These are phyloP conservation scores for Leccinum subgranulosum DNA, from an alignment of 768 basidiomycete species.

Conservation along the genomic window DNA sequence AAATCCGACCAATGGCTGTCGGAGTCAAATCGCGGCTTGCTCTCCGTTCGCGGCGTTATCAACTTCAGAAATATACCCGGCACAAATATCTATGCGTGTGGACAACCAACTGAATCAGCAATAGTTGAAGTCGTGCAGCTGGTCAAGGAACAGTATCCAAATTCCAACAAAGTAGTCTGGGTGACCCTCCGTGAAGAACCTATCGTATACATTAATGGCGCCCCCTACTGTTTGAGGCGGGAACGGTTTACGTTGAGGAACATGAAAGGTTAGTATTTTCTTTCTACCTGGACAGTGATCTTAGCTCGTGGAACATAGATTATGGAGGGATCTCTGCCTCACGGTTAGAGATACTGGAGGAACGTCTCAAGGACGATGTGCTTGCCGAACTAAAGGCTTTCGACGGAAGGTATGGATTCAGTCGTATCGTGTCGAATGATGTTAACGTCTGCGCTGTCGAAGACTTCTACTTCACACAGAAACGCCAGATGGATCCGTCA, in stretches of 20 bases:
- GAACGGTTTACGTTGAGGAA: conserved; percentile 87
- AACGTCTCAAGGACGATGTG: conserved; percentile 85
- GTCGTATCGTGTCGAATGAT: not conserved
- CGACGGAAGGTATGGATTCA: conserved; percentile 62
- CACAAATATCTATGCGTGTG: conserved; percentile 85
- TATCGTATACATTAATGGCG: conserved; percentile 88
- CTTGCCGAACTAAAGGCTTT: conserved; percentile 77
- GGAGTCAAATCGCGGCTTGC: conserved; percentile 61
- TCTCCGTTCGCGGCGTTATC: conserved; percentile 85
- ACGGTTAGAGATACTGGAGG: conserved; percentile 86
- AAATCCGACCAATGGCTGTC: conserved; percentile 93
- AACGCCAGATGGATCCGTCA: conserved; percentile 78
- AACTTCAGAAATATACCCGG: conserved; percentile 86
- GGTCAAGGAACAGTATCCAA: conserved; percentile 59
- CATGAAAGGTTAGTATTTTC: conserved; percentile 68
- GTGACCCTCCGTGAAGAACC: conserved; percentile 92
- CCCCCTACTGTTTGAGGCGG: conserved; percentile 84
- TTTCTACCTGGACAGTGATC: not conserved
- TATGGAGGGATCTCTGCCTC: conserved; percentile 94
- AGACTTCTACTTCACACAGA: conserved; percentile 91
- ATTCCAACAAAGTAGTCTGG: conserved; percentile 73
- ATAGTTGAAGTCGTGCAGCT: conserved; percentile 73
- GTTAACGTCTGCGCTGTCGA: not conserved
- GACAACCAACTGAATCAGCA: conserved; percentile 86
- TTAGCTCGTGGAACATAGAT: conserved; percentile 43